Conservation (phyloP, 768 basidiomycete species). For the Termitomyces sp. region DNA sequence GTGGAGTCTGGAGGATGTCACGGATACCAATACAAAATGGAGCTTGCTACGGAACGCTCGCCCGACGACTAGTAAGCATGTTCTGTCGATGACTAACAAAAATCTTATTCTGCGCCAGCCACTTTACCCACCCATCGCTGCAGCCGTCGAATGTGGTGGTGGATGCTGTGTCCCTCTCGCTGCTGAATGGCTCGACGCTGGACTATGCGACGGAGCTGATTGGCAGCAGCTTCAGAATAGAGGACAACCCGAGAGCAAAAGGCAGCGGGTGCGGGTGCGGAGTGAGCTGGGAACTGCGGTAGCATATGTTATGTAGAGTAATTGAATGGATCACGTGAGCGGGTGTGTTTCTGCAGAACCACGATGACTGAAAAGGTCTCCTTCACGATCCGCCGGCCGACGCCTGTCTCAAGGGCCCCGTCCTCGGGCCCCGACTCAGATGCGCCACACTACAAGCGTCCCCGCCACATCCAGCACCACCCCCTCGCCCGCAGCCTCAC, state of each 20-base stretch:
- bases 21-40: constrained; percentile 95
- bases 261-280: constrained; percentile 93
- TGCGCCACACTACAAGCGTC: constrained; percentile 46
- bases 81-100: background rate
- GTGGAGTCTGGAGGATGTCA: constrained; percentile 97
- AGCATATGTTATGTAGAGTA: constrained; percentile 5
- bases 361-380: constrained; percentile 49
- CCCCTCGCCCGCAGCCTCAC: constrained; percentile 48
- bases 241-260: constrained; percentile 86
- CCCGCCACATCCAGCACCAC: constrained; percentile 39
- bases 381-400: constrained; percentile 81
- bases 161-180: constrained; percentile 78
- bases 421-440: constrained; percentile 67
- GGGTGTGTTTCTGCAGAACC: constrained; percentile 1
- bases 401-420: constrained; percentile 55
- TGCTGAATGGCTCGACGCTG: constrained; percentile 85
- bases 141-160: constrained; percentile 75
- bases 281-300: constrained; percentile 89
- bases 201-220: constrained; percentile 95
- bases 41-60: constrained; percentile 55
- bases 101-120: constrained; percentile 32
- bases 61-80: constrained; percentile 81
- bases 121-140: constrained; percentile 66
- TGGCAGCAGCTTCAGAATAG: constrained; percentile 81
- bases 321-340: constrained; percentile 9